phyloP scores from a whole-genome alignment of 352 stramenopile species.

The Saprolegnia diclina region DNA sequence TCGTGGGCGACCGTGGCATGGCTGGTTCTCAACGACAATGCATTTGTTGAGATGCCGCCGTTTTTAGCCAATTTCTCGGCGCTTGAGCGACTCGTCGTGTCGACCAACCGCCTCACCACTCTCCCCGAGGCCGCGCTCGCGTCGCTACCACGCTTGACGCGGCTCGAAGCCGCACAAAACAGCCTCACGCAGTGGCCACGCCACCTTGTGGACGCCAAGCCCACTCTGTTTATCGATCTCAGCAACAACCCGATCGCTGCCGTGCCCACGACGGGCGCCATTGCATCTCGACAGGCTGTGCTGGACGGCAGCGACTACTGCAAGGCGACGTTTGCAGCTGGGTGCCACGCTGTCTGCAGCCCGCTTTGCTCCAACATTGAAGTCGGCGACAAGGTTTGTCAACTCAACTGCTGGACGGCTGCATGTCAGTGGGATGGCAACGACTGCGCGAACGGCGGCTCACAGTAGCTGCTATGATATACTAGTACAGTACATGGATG shows the following conservation, averaged over 20 bases:
- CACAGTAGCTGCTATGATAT: no score
- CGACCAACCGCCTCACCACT: not conserved
- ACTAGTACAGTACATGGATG: no score
- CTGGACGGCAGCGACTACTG: slow-evolving; percentile 1
- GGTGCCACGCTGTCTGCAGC: not conserved
- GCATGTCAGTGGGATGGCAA: no score
- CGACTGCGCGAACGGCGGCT: no score
- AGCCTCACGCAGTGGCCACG: not conserved
- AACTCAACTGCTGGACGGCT: not conserved
- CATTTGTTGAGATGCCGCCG: not conserved
- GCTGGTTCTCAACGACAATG: not conserved
- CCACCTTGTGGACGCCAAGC: not conserved
- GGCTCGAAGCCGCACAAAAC: not conserved
- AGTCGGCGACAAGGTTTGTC: not conserved
- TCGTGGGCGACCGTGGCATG: not conserved
- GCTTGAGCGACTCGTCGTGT: not conserved
- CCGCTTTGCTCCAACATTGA: not conserved
- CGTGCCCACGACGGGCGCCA: not conserved
- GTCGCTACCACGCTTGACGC: not conserved
- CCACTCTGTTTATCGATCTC: not conserved
- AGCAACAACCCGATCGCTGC: not conserved
- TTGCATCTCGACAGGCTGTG: not conserved
- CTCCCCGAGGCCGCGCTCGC: not conserved
- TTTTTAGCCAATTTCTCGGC: not conserved
- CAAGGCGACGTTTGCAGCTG: not conserved